phyloP scores from a whole-genome alignment of 1,284 basidiomycete species.

The Ganoderma meredithae region DNA sequence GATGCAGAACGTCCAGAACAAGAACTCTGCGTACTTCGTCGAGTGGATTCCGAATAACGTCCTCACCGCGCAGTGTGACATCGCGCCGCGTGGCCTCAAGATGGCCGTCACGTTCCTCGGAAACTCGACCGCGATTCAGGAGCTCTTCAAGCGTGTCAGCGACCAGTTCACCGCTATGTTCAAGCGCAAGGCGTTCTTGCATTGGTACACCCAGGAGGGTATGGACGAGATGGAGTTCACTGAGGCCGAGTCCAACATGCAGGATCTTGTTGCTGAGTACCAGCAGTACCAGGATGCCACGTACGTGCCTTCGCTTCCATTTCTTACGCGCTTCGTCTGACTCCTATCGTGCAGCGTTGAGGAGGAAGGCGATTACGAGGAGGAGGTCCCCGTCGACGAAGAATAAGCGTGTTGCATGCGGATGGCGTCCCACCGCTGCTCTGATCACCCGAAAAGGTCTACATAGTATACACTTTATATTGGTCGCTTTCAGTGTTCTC shows the following conservation, averaged over 20 bases:
- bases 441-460: conserved; percentile 40
- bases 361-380: conserved; percentile 86
- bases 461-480: conserved; percentile 45
- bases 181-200: conserved; percentile 98
- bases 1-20: conserved; percentile 97
- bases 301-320: conserved; percentile 52
- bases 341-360: conserved; percentile 57
- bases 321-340: not conserved
- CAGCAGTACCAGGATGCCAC: conserved; percentile 97
- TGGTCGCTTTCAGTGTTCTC: conserved; percentile 43
- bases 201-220: conserved; percentile 98
- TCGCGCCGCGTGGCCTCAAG: conserved; percentile 91
- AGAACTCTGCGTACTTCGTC: conserved; percentile 97
- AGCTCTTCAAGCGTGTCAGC: conserved; percentile 96
- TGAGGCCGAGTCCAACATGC: conserved; percentile 97
- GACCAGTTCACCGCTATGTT: conserved; percentile 99
- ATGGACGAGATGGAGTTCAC: conserved; percentile 99
- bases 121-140: conserved; percentile 97
- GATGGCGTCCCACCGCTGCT: conserved; percentile 21
- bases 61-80: conserved; percentile 95
- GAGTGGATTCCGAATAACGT: conserved; percentile 99
- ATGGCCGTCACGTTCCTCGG: conserved; percentile 98
- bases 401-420: conserved; percentile 47
- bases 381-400: conserved; percentile 67
- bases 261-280: conserved; percentile 93